Evolutionary conservation across 768 basidiomycete genomes (phyloP), one percentile per base, ranked within the genome.

Genomic region (Rickenella mellea): DNA sequence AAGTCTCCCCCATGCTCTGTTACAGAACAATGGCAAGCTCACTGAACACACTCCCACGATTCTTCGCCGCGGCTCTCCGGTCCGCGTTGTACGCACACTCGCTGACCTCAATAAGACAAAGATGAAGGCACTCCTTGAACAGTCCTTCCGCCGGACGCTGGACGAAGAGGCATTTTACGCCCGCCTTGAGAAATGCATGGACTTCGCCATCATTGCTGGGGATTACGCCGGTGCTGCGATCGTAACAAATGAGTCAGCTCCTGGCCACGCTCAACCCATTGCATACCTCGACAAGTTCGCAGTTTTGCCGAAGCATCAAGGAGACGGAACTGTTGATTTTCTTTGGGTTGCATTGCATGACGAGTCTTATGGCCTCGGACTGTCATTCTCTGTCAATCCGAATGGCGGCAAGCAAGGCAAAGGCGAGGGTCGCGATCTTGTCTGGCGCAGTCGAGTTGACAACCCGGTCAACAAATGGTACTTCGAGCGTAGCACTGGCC

Each of bases 391-490:
- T 30, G 83, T 86, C 45, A 99, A 99, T 60, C 87, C 92, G 24
- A 94, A 94, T 46, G 87, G 96, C 1, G 94, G 96, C 11, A 82
- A 87, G 53, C 79, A 82, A 41, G 96, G 94, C 25, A 70, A 76
- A 44, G 93, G 94, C 21, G 77, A 84, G 58, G 92, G 93, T n/a
- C 71, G 80, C 32, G 96, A 98, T 56, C 73, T 99, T 45, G 91
- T 99, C 28, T 99, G 96, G 96, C 78, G 96, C 35, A 86, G 82
- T 58, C 74, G 96, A 42, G 72, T 84, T 6, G 74, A 96, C 64
- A 99, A 99, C 60, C 93, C 92, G 0, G 80, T 98, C 43, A 99
- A 99, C 66, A 94, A 92, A 64, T 99, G 96, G 96, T 99, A 99
- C 64, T 97, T 90, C 50, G 96, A 99, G 55, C 80, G 96, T 26